Evolutionary conservation across 352 stramenopile species (phyloP), one percentile per base, ranked within the genome.

Genomic region (Phytophthora cryptogea): DNA sequence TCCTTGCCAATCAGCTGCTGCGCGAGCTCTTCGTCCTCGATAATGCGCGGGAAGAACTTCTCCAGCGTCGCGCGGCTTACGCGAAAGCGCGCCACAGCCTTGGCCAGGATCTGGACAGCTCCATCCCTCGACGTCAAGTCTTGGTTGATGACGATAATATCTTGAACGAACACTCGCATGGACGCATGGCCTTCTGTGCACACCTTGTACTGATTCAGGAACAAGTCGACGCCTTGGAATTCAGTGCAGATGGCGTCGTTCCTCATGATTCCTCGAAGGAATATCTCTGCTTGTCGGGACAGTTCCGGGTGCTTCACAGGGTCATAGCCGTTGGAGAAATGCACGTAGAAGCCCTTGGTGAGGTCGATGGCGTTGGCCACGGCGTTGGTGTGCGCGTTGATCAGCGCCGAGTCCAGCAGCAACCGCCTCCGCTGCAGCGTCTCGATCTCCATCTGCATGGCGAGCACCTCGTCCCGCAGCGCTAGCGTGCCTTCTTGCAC

Each of bases 1-100:
- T 80, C 69, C 30, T 82, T 78, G 30, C 78, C 80, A 30, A 88
- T 83, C 10, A 89, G 63, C 44, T 66, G 45, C 48, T 89, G 77
- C 7, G 68, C 57, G 32, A 88, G 68, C 32, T 49, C 54, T 63
- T 89, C 80, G 48, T 89, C 80, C 1, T 68, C 49, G 36, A 83
- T 72, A 37, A 89, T 77, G 14, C 54, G 42, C 2, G 80, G 75
- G 41, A 89, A 86, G 26, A 89, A 60, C 1, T 37, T 70, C 43
- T 73, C 46, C 17, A 89, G 55, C 26, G 80, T 83, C 42, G 50
- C 46, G 14, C 80, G 73, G 20, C 46, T 82, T 36, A 88, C 75
- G 1, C 77, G 75, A n/a, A 83, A 69, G 9, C 43, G 59, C 2
- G 60, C 72, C 2, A 67, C 65, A 4, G 74, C 70, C 31, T 78